Base-by-base conservation (phyloP, 495 filamentous ascomycete species). In the Penicillium coffeae region DNA sequence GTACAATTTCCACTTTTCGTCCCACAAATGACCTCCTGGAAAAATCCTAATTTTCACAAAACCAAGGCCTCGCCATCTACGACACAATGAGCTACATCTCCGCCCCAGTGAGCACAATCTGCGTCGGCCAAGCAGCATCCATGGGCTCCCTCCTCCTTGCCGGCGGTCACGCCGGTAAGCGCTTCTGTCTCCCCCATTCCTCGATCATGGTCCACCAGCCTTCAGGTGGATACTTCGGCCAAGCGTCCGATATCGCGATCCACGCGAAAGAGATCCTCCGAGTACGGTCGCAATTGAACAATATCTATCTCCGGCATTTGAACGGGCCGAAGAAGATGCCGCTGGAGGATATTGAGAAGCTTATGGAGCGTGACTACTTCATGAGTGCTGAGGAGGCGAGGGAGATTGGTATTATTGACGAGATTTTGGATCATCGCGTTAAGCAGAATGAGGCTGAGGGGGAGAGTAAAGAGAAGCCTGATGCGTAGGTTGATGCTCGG, bases 11-110 rank as follows among this genome's bases (percentile, higher is more conserved):
- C 8, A n/a, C 14, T 13, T 38, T 8, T 13, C 21, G n/a, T 0
- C 1, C 18, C 8, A 27, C 8, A 39, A 36, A 25, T 20, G 35
- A 9, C 8, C 14, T 4, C 19, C 2, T 20, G 18, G 15, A 21
- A 6, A 3, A 19, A 15, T 41, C 36, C n/a, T 18, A 22, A 49
- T 38, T 8, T 43, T 21, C 32, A 8, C 27, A 19, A 22, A 32
- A 38, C 2, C 37, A 59, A 71, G 87, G 93, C 5, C 79, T 98
- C 21, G 91, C 93, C 38, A 96, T 98, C 62, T 98, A 98, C 75
- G 93, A 98, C 67, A 97, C 94, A 41, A 98, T 98, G 92, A 84
- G 85, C 50, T 98, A 97, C 71, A 97, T 98, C 69, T 82, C 82
- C 50, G 87, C 87, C 3, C 89, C 93, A 8, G 89, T 97, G 3